phyloP scores from a whole-genome alignment of 2,329 filamentous ascomycete species.

The Cladorrhinum sp. region DNA sequence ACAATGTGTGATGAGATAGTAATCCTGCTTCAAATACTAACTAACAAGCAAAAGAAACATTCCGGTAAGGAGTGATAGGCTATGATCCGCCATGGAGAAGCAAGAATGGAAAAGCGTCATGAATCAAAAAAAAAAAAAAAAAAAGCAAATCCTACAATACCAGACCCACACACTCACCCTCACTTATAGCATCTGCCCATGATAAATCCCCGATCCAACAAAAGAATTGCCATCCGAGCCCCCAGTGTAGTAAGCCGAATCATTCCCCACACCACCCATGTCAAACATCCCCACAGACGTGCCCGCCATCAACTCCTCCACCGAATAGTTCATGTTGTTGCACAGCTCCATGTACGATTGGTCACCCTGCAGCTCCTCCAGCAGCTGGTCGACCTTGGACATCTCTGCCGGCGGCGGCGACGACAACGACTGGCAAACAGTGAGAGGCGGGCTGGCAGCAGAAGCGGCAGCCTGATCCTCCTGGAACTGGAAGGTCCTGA shows the following conservation, averaged over 20 bases:
- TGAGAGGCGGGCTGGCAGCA: too few relatives aligned
- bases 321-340: background rate
- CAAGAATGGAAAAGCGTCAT: too few relatives aligned
- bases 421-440: too few relatives aligned
- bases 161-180: background rate
- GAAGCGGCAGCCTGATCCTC: slow-evolving; percentile 8
- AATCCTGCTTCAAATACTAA: too few relatives aligned
- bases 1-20: too few relatives aligned
- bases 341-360: background rate
- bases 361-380: background rate
- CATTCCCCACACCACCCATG: background rate
- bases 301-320: background rate
- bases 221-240: background rate
- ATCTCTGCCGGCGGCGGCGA: too few relatives aligned
- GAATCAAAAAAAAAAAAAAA: too few relatives aligned
- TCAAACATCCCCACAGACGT: background rate
- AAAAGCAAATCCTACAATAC: background rate
- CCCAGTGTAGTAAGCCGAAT: slow-evolving; percentile 1
- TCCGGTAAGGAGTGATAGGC: too few relatives aligned
- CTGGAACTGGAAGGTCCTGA: slow-evolving; percentile 25
- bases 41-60: too few relatives aligned
- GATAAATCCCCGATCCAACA: background rate
- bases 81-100: too few relatives aligned
- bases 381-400: background rate
- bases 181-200: too few relatives aligned